Evolutionary conservation across 2,329 filamentous ascomycete genomes (phyloP), one percentile per base, ranked within the genome.

Genomic region (Dactylellina parvicollis): DNA sequence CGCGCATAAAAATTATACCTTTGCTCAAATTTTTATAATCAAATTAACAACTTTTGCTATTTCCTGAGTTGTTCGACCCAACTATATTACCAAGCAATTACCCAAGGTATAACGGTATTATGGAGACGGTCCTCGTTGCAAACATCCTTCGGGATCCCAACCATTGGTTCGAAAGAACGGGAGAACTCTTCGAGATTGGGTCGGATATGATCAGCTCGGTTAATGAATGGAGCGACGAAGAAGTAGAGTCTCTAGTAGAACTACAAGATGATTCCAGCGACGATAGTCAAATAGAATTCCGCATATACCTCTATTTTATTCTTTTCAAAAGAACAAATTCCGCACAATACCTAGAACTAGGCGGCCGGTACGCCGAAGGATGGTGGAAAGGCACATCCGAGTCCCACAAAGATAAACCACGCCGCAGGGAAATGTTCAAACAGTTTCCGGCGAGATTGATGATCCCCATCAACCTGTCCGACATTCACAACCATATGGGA

Each of bases 171-270:
- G n/a, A n/a, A n/a, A n/a, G n/a, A n/a, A n/a, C n/a, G n/a, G n/a
- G n/a, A n/a, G n/a, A n/a, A n/a, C n/a, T n/a, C n/a, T 40, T 56
- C 52, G 20, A 22, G 3, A 40, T 57, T 18, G 54, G 44, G 16
- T 12, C 34, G 4, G 54, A 57, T 3, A 57, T 57, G 34, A 12
- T 44, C 3, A 3, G 24, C 4, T 9, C 44, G 3, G 30, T 42
- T 7, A 16, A 38, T 12, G 4, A 46, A 8, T 3, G 24, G 12
- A 36, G 44, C 7, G 12, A 18, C 24, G 20, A 26, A 10, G 54
- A 57, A 4, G 8, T 57, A n/a, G 20, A 42, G 44, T 20, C 16
- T 18, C 26, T 57, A 7, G 36, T 36, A n/a, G 54, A 34, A 7
- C 16, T 42, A 5, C 34, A 57, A 7, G 14, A 20, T 16, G 54